Conservation (phyloP, 1,139 yeast species). For the Yamadazyma taylorii region DNA sequence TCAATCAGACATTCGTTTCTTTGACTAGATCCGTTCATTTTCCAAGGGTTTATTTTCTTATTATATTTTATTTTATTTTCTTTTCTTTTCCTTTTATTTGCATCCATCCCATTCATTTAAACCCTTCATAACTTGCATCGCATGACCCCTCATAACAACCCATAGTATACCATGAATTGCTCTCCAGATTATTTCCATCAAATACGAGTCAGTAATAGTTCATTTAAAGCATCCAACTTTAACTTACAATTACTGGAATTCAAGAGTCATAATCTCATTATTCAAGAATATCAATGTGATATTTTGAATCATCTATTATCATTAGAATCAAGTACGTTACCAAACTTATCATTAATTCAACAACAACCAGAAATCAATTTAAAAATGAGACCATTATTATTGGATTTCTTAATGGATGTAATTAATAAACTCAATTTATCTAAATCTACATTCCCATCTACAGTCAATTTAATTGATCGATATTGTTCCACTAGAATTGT, state of each 20-base stretch:
- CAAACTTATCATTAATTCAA: constrained; percentile 42
- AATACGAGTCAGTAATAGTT: constrained; percentile 32
- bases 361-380: constrained; percentile 53
- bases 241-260: constrained; percentile 42
- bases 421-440: constrained; percentile 49
- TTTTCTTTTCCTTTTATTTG: too few species aligned
- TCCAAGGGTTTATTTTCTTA: not conserved
- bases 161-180: constrained; percentile 15
- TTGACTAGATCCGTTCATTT: constrained; percentile 3
- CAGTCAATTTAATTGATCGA: constrained; percentile 54
- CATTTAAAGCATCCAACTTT: constrained; percentile 34
- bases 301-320: constrained; percentile 39
- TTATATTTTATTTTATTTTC: not conserved
- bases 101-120: constrained; percentile 1
- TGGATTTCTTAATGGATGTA: constrained; percentile 57
- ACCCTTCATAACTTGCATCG: not conserved
- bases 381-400: constrained; percentile 49
- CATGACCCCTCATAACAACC: too few species aligned
- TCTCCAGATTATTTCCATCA: constrained; percentile 43
- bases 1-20: constrained; percentile 1
- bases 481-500: constrained; percentile 52
- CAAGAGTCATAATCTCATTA: constrained; percentile 37
- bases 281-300: constrained; percentile 43
- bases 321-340: constrained; percentile 35
- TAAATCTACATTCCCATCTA: constrained; percentile 53